Evolutionary conservation across 2,329 filamentous ascomycete species (phyloP).

Genomic region (Arthrobotrys conoides): DNA sequence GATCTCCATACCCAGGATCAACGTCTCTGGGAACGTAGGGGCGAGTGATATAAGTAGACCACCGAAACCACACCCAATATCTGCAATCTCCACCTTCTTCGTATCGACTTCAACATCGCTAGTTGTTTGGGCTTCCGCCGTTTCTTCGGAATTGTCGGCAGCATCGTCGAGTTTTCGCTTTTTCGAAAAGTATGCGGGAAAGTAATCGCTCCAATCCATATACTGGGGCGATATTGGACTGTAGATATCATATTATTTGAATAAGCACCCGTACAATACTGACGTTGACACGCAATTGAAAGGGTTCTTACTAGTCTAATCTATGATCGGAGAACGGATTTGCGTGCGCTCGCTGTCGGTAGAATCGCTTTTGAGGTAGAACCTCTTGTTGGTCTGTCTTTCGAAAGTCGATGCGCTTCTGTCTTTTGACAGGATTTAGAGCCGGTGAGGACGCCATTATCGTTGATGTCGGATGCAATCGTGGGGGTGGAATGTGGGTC

Average conservation of each 20-base stretch:
- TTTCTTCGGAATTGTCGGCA: conserved; percentile 60
- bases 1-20: conserved; percentile 95
- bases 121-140: conserved; percentile 38
- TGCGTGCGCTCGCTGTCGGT: conserved; percentile 94
- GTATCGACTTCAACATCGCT: conserved; percentile 64
- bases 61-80: conserved; percentile 97
- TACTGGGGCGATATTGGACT: conserved; percentile 83
- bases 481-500: conserved; percentile 16
- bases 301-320: conserved; percentile 80
- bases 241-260: conserved; percentile 9
- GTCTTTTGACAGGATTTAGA: conserved; percentile 43
- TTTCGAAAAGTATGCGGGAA: conserved; percentile 78
- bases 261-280: background rate
- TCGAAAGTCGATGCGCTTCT: conserved; percentile 58
- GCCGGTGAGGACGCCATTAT: conserved; percentile 47
- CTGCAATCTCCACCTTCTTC: conserved; percentile 88
- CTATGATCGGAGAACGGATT: conserved; percentile 98
- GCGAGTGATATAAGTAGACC: conserved; percentile 89
- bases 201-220: conserved; percentile 93
- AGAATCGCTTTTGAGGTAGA: conserved; percentile 96
- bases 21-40: conserved; percentile 82
- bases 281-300: background rate
- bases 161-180: conserved; percentile 65
- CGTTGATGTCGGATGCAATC: conserved; percentile 20
- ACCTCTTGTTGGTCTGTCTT: conserved; percentile 56